These are phyloP conservation scores for Aspergillus cejpii DNA, from an alignment of 2,329 filamentous ascomycete species.

Conservation along the genomic window DNA sequence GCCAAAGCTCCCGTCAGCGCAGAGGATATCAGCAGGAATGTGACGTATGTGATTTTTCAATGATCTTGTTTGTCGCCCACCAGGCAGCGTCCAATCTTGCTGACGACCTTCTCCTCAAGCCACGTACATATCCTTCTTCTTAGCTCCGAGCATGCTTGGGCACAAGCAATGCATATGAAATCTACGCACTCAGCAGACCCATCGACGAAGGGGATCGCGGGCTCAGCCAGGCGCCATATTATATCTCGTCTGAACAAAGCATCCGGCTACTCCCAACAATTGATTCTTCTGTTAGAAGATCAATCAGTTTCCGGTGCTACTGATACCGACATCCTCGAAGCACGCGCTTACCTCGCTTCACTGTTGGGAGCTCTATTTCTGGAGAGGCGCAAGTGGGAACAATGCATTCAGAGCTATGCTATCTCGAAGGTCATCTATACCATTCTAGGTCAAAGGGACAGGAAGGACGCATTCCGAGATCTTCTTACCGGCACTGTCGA, in stretches of 20 bases:
- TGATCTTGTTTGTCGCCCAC: not conserved
- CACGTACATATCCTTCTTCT: conserved; percentile 74
- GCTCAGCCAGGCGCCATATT: conserved; percentile 78
- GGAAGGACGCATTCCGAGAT: conserved; percentile 77
- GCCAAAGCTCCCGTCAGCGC: conserved; percentile 64
- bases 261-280: conserved; percentile 58
- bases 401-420: conserved; percentile 68
- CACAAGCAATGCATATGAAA: conserved; percentile 93
- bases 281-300: conserved; percentile 62
- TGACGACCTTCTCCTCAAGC: conserved; percentile 42
- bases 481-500: conserved; percentile 80
- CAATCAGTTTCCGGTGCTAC: conserved; percentile 58
- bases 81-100: not conserved
- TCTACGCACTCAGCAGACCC: conserved; percentile 70
- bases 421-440: conserved; percentile 75
- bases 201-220: conserved; percentile 63
- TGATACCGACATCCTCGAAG: conserved; percentile 70
- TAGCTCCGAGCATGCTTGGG: conserved; percentile 85
- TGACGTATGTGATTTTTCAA: conserved; percentile 55
- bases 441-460: conserved; percentile 57
- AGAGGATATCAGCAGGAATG: conserved; percentile 65
- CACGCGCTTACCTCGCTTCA: conserved; percentile 71
- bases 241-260: conserved; percentile 81
- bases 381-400: conserved; percentile 80
- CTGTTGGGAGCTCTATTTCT: conserved; percentile 72